Percentiles rank a stretch among this genome's conserved stretches.
Conservation (phyloP, 352 stramenopile genomes). For the Aphanomyces invadans region DNA sequence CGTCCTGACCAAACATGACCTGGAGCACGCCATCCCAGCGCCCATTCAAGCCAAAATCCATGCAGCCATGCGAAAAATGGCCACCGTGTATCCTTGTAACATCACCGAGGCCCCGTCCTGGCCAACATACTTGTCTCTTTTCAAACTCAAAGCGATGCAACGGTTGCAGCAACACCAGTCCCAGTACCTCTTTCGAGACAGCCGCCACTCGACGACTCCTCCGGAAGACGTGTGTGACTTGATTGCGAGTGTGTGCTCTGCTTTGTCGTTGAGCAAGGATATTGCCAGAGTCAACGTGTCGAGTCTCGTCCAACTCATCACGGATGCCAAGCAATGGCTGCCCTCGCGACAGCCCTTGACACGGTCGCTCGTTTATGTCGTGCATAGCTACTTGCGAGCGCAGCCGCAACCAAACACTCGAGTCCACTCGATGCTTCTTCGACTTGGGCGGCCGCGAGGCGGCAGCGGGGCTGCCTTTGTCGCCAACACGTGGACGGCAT, state of each 20-base stretch:
- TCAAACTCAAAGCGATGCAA: not conserved
- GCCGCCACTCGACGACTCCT: not conserved
- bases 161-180: not conserved
- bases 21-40: not conserved
- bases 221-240: not conserved
- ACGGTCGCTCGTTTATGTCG: not conserved
- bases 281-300: not conserved
- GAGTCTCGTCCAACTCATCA: slow-evolving; percentile 1
- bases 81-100: not conserved
- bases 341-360: not conserved
- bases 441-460: not conserved
- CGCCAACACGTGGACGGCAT: not conserved
- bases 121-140: not conserved
- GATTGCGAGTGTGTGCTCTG: not conserved
- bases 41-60: not conserved
- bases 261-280: not conserved
- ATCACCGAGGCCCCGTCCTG: no score
- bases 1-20: not conserved
- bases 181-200: not conserved
- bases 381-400: not conserved
- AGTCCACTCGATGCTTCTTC: not conserved
- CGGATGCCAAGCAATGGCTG: not conserved
- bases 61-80: not conserved
- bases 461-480: not conserved
- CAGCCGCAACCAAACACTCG: not conserved